Conservation (phyloP, 1,139 yeast genomes). For the Yamadazyma pseudoaaseri region DNA sequence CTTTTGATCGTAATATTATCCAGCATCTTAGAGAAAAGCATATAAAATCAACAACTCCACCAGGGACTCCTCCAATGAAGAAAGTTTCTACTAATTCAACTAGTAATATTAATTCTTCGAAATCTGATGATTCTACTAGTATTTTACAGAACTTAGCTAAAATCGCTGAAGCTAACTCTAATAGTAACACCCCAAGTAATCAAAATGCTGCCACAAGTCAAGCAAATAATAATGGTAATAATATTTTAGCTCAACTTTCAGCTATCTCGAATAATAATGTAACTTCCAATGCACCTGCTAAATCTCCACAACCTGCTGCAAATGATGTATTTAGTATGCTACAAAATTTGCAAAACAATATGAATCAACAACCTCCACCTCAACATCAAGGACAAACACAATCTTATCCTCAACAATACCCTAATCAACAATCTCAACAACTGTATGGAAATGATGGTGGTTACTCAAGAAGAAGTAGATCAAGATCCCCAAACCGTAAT, state of each 20-base stretch:
- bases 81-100: slow-evolving; percentile 17
- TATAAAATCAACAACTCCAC: slow-evolving; percentile 58
- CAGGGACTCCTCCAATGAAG: slow-evolving; percentile 46
- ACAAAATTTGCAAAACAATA: slow-evolving; percentile 38
- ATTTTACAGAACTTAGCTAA: slow-evolving; percentile 67
- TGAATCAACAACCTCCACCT: slow-evolving; percentile 6
- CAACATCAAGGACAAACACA: slow-evolving; percentile 5
- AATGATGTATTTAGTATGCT: slow-evolving; percentile 42
- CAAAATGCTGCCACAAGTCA: slow-evolving; percentile 13
- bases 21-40: slow-evolving; percentile 57
- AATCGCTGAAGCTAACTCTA: slow-evolving; percentile 37
- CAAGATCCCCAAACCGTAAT: slow-evolving; percentile 51
- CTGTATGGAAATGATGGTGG: slow-evolving; percentile 15
- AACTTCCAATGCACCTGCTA: slow-evolving; percentile 16
- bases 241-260: slow-evolving; percentile 45
- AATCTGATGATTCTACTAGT: slow-evolving; percentile 50
- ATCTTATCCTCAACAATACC: slow-evolving; percentile 4
- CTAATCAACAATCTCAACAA: slow-evolving; percentile 6
- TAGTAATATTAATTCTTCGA: slow-evolving; percentile 4
- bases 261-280: slow-evolving; percentile 34
- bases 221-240: slow-evolving; percentile 28
- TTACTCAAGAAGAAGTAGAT: slow-evolving; percentile 52
- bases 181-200: slow-evolving; percentile 22
- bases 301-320: slow-evolving; percentile 12
- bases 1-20: slow-evolving; percentile 62